Base-by-base conservation (phyloP, 768 basidiomycete species). In the Trichaptum fuscoviolaceum region DNA sequence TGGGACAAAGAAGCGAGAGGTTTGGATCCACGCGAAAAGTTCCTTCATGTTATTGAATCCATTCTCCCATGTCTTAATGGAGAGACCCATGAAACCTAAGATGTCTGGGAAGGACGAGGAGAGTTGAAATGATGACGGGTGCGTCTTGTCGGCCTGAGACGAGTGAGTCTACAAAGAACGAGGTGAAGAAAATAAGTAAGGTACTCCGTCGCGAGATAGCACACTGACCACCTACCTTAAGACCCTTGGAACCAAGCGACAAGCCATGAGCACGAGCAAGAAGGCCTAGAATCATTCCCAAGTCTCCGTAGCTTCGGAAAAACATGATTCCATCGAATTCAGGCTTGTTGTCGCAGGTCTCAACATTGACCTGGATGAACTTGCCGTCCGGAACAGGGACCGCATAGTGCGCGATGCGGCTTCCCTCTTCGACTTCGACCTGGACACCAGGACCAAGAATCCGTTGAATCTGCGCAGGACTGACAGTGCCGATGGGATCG, bases 221-320 rank as follows among this genome's bases (percentile, higher is more conserved):
- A n/a, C n/a, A n/a, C n/a, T n/a, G n/a, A 58, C 58, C 20, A 27
- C 73, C 63, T 3, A 88, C 89, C 80, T 85, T 88, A n/a, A 91
- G 73, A 0, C 89, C 90, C 58, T 84, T 79, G 26, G 75, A 76
- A 7, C 84, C 84, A 0, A 88, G 73, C 1, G 75, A 71, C 3
- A 91, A 69, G 1, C 88, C 86, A 61, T 76, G 75, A 64, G 83
- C 83, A 52, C 81, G 79, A 8, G 80, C 83, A 20, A 91, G 74
- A 15, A 87, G 73, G 12, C 85, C 83, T 62, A 91, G 74, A 18
- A 91, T 88, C 84, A 90, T 89, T 0, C 87, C 87, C 18, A 91
- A 79, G 69, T 91, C 90, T 9, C 90, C 90, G 69, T 90, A 91
- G 1, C 84, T 83, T 65, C 85, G 81, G 70, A 84, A 84, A 74